These are phyloP conservation scores for Ustilago trichophora DNA, from an alignment of 1,284 basidiomycete genomes.

Conservation along the genomic window DNA sequence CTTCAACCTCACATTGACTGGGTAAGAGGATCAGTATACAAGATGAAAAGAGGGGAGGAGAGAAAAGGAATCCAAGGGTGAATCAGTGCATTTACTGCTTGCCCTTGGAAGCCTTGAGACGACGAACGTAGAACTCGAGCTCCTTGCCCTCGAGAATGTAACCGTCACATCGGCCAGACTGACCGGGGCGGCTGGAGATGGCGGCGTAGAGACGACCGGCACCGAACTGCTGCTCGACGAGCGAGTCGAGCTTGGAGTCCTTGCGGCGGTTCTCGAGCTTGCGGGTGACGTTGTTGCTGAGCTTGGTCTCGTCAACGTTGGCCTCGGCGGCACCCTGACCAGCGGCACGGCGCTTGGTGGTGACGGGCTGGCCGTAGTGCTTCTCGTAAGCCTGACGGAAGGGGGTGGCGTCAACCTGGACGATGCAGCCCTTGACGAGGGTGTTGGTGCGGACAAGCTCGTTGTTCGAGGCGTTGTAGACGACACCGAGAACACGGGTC, in stretches of 20 bases:
- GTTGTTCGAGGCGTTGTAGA: constrained; percentile 67
- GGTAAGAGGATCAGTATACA: no score
- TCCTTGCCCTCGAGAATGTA: constrained; percentile 66
- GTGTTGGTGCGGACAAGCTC: constrained; percentile 67
- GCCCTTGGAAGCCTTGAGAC: constrained; percentile 59
- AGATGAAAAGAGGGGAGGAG: background rate
- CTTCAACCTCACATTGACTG: no score
- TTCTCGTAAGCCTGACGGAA: constrained; percentile 67
- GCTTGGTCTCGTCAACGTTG: constrained; percentile 56
- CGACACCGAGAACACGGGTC: constrained; percentile 66
- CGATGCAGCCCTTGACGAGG: constrained; percentile 65
- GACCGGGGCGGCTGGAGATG: constrained; percentile 63
- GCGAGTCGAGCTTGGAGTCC: constrained; percentile 61
- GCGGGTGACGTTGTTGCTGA: constrained; percentile 53
- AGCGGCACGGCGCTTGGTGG: constrained; percentile 62
- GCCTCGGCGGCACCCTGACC: constrained; percentile 57
- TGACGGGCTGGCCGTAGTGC: constrained; percentile 66
- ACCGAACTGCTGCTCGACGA: constrained; percentile 66
- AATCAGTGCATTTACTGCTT: constrained; percentile 52
- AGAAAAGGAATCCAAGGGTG: no score
- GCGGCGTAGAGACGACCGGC: constrained; percentile 65
- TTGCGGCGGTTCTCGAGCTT: constrained; percentile 62
- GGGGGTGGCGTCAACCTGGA: constrained; percentile 66
- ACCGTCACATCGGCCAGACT: constrained; percentile 63
- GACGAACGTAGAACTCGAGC: constrained; percentile 66